Evolutionary conservation across 2,329 filamentous ascomycete genomes (phyloP), one percentile per base, ranked within the genome.

Genomic region (Alternaria triticimaculans): DNA sequence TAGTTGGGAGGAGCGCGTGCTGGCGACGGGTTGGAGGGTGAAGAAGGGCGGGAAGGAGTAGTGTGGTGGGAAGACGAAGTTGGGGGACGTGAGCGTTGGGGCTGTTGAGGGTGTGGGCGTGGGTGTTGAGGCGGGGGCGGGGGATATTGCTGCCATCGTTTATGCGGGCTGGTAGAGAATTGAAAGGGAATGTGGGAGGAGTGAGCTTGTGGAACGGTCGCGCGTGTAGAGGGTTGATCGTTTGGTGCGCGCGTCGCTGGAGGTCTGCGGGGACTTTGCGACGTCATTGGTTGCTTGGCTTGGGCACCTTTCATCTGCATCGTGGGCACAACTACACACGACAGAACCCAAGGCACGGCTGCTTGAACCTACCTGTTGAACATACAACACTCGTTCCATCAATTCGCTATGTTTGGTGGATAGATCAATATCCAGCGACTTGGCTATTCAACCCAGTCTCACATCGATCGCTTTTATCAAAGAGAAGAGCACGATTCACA

Each of bases 11-110:
- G 90, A 88, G 76, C 87, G 90, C 10, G 92, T 95, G 28, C 87
- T 87, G 65, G 88, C 84, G 82, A 93, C 93, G 37, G 90, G 87
- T 80, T 96, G 92, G 58, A 88, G 89, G 60, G 91, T 94, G 87
- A 92, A 96, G 89, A 96, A 94, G 76, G 92, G 90, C 0, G 92
- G 92, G 84, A 93, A 95, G 82, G 84, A 83, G 86, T 94, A 91
- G 78, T 84, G 83, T 10, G 81, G 76, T 37, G 83, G 82, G 69
- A 82, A 82, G 63, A 64, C 58, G 77, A 83, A 84, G 69, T 64
- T 51, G 41, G 58, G 58, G 61, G 46, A 60, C 18, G 54, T 56
- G 37, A 54, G 37, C 5, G 61, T 26, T 23, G 70, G 49, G 6
- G 66, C 28, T 14, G 66, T 11, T 7, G 72, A 28, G 14, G 60